These are phyloP conservation scores for Alternaria sp. DNA, from an alignment of 2,329 filamentous ascomycete species.

Conservation along the genomic window DNA sequence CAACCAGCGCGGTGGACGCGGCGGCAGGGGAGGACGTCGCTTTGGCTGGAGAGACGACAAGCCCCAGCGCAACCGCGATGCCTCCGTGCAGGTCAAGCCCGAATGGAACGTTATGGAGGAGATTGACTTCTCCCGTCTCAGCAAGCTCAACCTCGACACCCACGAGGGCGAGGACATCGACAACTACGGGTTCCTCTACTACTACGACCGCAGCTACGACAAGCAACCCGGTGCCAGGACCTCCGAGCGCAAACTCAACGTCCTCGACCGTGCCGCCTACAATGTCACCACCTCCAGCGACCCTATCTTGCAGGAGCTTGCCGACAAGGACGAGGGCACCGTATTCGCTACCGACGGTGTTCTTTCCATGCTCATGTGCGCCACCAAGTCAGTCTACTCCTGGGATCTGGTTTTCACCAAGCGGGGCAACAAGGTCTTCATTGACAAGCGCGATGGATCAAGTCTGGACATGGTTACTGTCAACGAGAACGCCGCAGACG, in stretches of 20 bases:
- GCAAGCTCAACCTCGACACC: slow-evolving; percentile 93
- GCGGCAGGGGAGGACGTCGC: slow-evolving; percentile 77
- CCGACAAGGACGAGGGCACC: slow-evolving; percentile 93
- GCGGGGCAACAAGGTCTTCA: slow-evolving; percentile 95
- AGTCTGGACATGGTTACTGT: slow-evolving; percentile 97
- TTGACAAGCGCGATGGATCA: slow-evolving; percentile 97
- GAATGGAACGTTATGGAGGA: slow-evolving; percentile 97
- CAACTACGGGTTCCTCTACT: slow-evolving; percentile 95
- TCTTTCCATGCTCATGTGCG: slow-evolving; percentile 99
- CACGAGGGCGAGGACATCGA: slow-evolving; percentile 95
- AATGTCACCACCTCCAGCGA: slow-evolving; percentile 97
- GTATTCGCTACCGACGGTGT: slow-evolving; percentile 98
- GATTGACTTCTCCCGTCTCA: slow-evolving; percentile 95
- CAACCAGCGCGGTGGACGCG: slow-evolving; percentile 69
- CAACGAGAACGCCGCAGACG: slow-evolving; percentile 97
- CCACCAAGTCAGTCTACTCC: slow-evolving; percentile 93
- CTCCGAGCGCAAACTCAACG: slow-evolving; percentile 82
- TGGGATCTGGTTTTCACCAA: slow-evolving; percentile 97
- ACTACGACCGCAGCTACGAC: slow-evolving; percentile 96
- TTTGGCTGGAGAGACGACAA: slow-evolving; percentile 99
- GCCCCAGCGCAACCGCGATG: slow-evolving; percentile 93
- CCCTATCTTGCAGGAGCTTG: slow-evolving; percentile 94
- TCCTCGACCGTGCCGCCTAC: slow-evolving; percentile 93
- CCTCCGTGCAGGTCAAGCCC: slow-evolving; percentile 92
- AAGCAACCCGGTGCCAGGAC: slow-evolving; percentile 86